Evolutionary conservation across 2,329 filamentous ascomycete genomes (phyloP).

Genomic region (Fusarium annulatum): DNA sequence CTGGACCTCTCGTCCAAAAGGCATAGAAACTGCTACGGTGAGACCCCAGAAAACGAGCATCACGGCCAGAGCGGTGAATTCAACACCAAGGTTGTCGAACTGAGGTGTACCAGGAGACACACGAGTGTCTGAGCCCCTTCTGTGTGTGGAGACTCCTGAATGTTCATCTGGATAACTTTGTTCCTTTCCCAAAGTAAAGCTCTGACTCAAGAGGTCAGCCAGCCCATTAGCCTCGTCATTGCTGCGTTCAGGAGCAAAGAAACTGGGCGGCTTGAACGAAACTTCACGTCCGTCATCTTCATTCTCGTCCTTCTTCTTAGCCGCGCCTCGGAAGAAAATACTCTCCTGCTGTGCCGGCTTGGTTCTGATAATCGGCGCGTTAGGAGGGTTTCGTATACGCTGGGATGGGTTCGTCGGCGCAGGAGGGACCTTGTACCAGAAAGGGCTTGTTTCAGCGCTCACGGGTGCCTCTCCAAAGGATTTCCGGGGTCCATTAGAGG

Average conservation of each 20-base stretch:
- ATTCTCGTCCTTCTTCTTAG: slow-evolving; percentile 14
- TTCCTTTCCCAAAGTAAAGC: slow-evolving; percentile 55
- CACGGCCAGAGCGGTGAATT: slow-evolving; percentile 37
- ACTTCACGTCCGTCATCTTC: slow-evolving; percentile 42
- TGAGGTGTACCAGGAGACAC: not conserved
- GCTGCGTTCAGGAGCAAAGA: slow-evolving; percentile 62
- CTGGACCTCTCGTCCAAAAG: slow-evolving; percentile 45
- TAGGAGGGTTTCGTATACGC: slow-evolving; percentile 69
- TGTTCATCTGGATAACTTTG: slow-evolving; percentile 9
- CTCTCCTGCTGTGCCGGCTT: slow-evolving; percentile 58
- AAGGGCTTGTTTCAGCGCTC: slow-evolving; percentile 62
- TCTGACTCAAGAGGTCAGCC: slow-evolving; percentile 57
- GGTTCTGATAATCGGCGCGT: slow-evolving; percentile 62
- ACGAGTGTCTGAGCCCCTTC: not conserved
- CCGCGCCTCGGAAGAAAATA: slow-evolving; percentile 61
- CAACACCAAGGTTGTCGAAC: slow-evolving; percentile 24
- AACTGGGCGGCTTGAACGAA: slow-evolving; percentile 69
- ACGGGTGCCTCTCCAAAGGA: slow-evolving; percentile 60
- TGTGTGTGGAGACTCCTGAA: not conserved
- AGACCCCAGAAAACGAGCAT: slow-evolving; percentile 46
- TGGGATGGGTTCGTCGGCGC: slow-evolving; percentile 75
- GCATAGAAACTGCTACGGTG: slow-evolving; percentile 29
- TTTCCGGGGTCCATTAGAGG: slow-evolving; percentile 53
- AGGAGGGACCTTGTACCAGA: slow-evolving; percentile 77
- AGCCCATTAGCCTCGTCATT: slow-evolving; percentile 57